These are phyloP conservation scores for Macrocybe gigantea DNA, from an alignment of 768 basidiomycete species.

Conservation along the genomic window DNA sequence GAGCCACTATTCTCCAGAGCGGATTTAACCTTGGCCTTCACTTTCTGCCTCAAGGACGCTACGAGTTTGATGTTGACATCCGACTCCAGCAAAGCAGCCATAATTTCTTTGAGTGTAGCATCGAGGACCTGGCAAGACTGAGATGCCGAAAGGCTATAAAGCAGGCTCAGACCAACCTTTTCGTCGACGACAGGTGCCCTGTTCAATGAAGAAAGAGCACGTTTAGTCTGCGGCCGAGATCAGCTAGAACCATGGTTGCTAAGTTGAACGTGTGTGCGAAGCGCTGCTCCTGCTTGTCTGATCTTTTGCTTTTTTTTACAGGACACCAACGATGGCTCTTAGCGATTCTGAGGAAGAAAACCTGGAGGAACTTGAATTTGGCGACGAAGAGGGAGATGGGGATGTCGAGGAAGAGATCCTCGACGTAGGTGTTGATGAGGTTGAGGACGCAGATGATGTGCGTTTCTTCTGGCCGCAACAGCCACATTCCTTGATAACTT, in stretches of 20 bases:
- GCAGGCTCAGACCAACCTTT: constrained; percentile 46
- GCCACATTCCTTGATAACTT: constrained; percentile 3
- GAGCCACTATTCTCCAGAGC: constrained; percentile 56
- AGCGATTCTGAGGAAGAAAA: constrained; percentile 64
- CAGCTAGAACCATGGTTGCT: constrained; percentile 85
- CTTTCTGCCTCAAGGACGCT: constrained; percentile 77
- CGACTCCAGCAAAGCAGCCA: constrained; percentile 87
- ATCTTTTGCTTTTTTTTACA: constrained; percentile 1
- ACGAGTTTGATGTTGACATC: constrained; percentile 99
- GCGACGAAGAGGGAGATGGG: constrained; percentile 38
- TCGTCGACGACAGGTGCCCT: constrained; percentile 87
- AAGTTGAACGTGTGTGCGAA: constrained; percentile 15
- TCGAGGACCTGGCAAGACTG: constrained; percentile 70
- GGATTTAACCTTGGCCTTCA: constrained; percentile 86
- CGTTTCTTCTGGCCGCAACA: constrained; percentile 20
- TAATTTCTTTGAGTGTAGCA: constrained; percentile 90
- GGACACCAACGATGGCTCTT: constrained; percentile 30
- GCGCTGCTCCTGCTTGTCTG: not conserved
- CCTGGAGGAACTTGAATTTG: constrained; percentile 55
- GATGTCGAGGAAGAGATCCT: constrained; percentile 50
- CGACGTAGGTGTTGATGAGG: constrained; percentile 42
- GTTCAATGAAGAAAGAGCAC: constrained; percentile 85
- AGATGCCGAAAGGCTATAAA: too few species aligned
- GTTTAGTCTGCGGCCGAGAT: constrained; percentile 91
- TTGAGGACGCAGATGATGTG: constrained; percentile 68